Percentiles rank a stretch among this genome's conserved stretches.
These are phyloP conservation scores for Epichloe amarillans DNA, from an alignment of 2,329 filamentous ascomycete genomes.

Conservation along the genomic window DNA sequence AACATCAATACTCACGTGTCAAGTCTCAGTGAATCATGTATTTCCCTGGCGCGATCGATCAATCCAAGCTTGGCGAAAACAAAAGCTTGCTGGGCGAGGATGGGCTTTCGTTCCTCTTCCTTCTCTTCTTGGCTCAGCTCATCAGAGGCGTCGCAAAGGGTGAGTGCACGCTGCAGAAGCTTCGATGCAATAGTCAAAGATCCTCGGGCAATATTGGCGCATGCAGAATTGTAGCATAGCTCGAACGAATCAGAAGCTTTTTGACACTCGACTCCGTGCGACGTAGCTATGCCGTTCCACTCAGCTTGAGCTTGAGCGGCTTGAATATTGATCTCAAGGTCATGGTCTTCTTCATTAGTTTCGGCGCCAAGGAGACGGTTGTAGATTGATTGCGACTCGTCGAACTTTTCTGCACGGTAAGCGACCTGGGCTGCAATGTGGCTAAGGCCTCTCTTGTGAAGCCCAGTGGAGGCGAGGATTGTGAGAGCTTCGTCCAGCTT, in stretches of 20 bases:
- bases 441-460: conserved; percentile 23
- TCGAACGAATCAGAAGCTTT: conserved; percentile 61
- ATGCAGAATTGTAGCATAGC: conserved; percentile 69
- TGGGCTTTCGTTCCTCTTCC: conserved; percentile 58
- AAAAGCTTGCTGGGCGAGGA: conserved; percentile 64
- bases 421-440: conserved; percentile 54
- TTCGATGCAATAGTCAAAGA: conserved; percentile 51
- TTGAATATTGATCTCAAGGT: conserved; percentile 62
- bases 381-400: conserved; percentile 52
- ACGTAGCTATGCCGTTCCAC: conserved; percentile 43
- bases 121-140: conserved; percentile 65
- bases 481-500: conserved; percentile 51
- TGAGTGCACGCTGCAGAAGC: conserved; percentile 55
- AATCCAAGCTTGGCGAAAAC: conserved; percentile 56
- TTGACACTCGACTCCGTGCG: conserved; percentile 35
- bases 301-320: conserved; percentile 60
- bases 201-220: conserved; percentile 55
- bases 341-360: conserved; percentile 51
- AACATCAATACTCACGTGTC: conserved; percentile 36
- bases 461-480: conserved; percentile 21
- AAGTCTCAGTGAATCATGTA: conserved; percentile 49
- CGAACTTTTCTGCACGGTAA: conserved; percentile 64
- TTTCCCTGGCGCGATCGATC: conserved; percentile 46
- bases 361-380: conserved; percentile 35
- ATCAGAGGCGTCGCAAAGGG: conserved; percentile 59